These are phyloP conservation scores for Epichloe bromicola DNA, from an alignment of 2,329 filamentous ascomycete species.

Conservation along the genomic window DNA sequence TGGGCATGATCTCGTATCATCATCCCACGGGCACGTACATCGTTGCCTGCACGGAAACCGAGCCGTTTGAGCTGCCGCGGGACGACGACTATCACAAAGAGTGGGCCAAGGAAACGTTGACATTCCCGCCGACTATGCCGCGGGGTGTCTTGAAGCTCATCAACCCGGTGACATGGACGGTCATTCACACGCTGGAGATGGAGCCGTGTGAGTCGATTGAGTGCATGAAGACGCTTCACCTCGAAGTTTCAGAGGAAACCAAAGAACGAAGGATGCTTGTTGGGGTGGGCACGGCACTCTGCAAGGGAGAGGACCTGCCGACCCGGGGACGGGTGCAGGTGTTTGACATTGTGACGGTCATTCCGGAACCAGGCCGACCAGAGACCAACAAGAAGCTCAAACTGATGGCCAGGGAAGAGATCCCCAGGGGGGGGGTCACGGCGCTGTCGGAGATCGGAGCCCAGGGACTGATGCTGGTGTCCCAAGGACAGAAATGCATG, in stretches of 20 bases:
- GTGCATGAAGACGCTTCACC: conserved; percentile 67
- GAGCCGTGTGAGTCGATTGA: conserved; percentile 66
- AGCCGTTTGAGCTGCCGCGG: conserved; percentile 71
- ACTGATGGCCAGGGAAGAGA: conserved; percentile 76
- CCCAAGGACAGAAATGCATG: conserved; percentile 96
- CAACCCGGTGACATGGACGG: conserved; percentile 61
- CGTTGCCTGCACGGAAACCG: conserved; percentile 52
- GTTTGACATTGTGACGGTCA: conserved; percentile 83
- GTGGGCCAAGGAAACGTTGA: conserved; percentile 59
- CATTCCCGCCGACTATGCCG: conserved; percentile 53
- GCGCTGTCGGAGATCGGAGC: conserved; percentile 73
- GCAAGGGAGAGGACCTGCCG: conserved; percentile 76
- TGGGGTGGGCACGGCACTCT: conserved; percentile 70
- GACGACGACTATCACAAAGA: conserved; percentile 76
- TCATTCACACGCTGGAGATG: conserved; percentile 64
- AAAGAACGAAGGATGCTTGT: conserved; percentile 75
- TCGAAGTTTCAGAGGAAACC: conserved; percentile 85
- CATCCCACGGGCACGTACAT: conserved; percentile 62
- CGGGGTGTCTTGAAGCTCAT: conserved; percentile 66
- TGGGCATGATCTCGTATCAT: conserved; percentile 66
- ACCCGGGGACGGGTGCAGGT: conserved; percentile 78
- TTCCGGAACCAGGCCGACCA: conserved; percentile 72
- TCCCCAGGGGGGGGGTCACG: conserved; percentile 86
- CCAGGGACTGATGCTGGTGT: conserved; percentile 77
- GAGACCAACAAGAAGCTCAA: conserved; percentile 81